These are phyloP conservation scores for Nicotiana undulata DNA, from an alignment of 257 asterid genomes.

Conservation along the genomic window DNA sequence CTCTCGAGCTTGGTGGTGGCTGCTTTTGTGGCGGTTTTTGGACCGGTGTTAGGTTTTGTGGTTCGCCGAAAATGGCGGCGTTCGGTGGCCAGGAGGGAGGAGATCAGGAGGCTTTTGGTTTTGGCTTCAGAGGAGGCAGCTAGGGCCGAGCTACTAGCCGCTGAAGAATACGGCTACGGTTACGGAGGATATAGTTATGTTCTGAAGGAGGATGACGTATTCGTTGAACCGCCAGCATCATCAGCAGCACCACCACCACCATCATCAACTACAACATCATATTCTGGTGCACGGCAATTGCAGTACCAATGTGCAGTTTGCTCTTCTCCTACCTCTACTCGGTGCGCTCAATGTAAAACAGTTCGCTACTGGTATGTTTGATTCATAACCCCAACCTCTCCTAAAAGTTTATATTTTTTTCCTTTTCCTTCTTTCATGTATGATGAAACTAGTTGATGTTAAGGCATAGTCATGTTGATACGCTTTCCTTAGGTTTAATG, in stretches of 20 bases:
- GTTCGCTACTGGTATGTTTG: conserved; percentile 68
- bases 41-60: conserved; percentile 34
- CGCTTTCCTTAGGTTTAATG: not conserved
- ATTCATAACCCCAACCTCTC: not conserved
- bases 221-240: conserved; percentile 12
- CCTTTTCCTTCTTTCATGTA: not conserved
- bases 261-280: not conserved
- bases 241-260: conserved; percentile 13
- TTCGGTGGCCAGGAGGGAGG: conserved; percentile 49
- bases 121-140: conserved; percentile 65
- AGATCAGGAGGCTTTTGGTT: conserved; percentile 53
- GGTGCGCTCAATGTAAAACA: conserved; percentile 73
- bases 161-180: conserved; percentile 15
- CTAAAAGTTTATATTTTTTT: not conserved
- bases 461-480: not conserved
- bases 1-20: conserved; percentile 26
- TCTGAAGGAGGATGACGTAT: conserved; percentile 14
- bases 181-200: conserved; percentile 17
- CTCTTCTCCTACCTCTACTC: conserved; percentile 48
- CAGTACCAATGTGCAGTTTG: conserved; percentile 69
- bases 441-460: not conserved
- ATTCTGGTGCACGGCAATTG: conserved; percentile 18
- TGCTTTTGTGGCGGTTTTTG: conserved; percentile 32
- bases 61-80: conserved; percentile 61
- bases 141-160: conserved; percentile 54